These are phyloP conservation scores for Colletotrichum musicola DNA, from an alignment of 2,329 filamentous ascomycete genomes.

Conservation along the genomic window DNA sequence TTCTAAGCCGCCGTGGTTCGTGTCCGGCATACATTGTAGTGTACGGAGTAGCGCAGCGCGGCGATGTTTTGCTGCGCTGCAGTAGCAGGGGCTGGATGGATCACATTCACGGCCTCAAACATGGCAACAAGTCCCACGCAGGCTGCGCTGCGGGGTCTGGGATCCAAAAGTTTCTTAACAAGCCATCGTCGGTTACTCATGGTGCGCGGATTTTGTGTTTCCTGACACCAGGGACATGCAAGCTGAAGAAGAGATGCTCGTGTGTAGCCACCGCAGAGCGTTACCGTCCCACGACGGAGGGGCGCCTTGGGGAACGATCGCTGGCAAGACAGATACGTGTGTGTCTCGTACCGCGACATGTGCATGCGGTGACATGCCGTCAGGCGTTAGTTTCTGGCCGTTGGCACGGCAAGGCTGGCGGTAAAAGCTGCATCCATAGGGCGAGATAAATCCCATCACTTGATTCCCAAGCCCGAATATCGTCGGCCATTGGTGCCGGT, in stretches of 20 bases:
- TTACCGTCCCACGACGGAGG: constrained; percentile 15
- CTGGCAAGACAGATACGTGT: constrained; percentile 9
- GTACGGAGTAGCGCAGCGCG: too few species aligned
- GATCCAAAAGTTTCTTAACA: background rate
- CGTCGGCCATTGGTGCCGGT: background rate
- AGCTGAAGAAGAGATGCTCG: background rate
- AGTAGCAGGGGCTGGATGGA: constrained; percentile 10
- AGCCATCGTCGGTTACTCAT: constrained; percentile 9
- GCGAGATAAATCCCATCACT: background rate
- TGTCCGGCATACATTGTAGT: background rate
- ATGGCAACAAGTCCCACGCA: constrained; percentile 20
- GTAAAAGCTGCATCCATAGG: background rate
- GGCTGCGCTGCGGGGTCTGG: constrained; percentile 31
- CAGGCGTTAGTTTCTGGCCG: background rate
- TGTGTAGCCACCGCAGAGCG: constrained; percentile 1
- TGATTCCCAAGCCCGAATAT: background rate
- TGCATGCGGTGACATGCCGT: constrained; percentile 7
- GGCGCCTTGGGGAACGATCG: constrained; percentile 19
- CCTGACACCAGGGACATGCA: background rate
- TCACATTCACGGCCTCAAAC: constrained; percentile 1
- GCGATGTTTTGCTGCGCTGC: constrained; percentile 11
- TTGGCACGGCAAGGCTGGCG: constrained; percentile 18
- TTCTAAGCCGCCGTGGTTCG: constrained; percentile 23
- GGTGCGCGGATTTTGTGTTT: constrained; percentile 23
- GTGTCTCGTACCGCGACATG: constrained; percentile 2